Conservation (phyloP, 2,329 filamentous ascomycete genomes). For the Colletotrichum endophyticum region DNA sequence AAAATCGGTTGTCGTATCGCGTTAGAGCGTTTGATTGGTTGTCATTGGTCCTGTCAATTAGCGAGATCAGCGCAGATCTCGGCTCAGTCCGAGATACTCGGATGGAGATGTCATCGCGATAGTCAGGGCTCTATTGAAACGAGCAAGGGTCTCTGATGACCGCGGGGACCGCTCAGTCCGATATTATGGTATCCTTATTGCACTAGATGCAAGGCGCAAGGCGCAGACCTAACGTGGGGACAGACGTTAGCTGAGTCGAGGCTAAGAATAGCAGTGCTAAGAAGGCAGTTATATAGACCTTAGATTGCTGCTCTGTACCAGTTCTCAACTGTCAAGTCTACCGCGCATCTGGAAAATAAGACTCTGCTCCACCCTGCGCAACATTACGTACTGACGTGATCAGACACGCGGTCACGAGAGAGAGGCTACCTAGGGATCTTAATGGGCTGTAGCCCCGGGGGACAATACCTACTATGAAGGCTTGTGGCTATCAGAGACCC, state of each 20-base stretch:
- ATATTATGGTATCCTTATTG: not conserved
- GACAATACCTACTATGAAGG: accelerated
- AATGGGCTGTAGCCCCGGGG: no score
- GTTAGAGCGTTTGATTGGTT: not conserved
- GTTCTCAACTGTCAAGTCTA: not conserved
- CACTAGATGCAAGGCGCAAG: no score
- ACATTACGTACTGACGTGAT: no score
- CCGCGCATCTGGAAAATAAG: not conserved
- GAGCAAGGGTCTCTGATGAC: accelerated
- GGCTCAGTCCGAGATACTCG: not conserved
- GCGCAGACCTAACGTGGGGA: no score
- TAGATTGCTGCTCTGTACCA: not conserved
- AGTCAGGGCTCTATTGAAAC: not conserved
- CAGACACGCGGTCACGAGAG: no score
- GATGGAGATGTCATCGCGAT: not conserved
- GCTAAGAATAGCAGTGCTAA: not conserved
- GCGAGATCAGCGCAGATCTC: not conserved
- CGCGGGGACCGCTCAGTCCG: no score
- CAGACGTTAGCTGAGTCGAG: not conserved
- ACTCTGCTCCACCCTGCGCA: no score
- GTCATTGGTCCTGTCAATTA: not conserved
- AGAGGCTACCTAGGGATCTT: no score
- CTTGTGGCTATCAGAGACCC: not conserved
- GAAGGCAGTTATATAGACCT: not conserved
- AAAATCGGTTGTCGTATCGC: not conserved